Evolutionary conservation across 352 stramenopile species (phyloP).

Genomic region (Phytophthora europaea): DNA sequence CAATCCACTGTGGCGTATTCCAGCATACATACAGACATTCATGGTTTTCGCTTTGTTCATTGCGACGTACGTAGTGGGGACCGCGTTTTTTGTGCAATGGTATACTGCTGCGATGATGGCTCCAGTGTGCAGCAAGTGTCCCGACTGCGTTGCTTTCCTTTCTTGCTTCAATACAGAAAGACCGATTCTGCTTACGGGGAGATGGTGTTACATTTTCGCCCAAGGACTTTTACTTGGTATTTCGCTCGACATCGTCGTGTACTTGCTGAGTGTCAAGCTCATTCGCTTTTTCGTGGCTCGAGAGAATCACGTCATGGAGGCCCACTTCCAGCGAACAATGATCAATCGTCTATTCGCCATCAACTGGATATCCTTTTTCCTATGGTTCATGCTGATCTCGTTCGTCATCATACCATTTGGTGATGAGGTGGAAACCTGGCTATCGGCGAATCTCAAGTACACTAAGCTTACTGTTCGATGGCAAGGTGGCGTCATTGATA

Average conservation of each 20-base stretch:
- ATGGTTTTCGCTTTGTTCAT: conserved; percentile 86
- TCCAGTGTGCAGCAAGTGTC: conserved; percentile 81
- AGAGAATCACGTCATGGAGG: conserved; percentile 86
- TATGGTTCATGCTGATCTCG: conserved; percentile 92
- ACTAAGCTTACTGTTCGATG: conserved; percentile 86
- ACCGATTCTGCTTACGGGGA: conserved; percentile 73
- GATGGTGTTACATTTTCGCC: conserved; percentile 87
- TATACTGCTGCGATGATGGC: conserved; percentile 91
- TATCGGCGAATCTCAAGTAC: conserved; percentile 82
- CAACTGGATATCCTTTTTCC: conserved; percentile 93
- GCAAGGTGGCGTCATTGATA: conserved; percentile 88
- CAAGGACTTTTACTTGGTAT: conserved; percentile 88
- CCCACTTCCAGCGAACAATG: conserved; percentile 87
- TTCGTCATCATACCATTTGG: conserved; percentile 91
- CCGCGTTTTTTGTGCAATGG: conserved; percentile 90
- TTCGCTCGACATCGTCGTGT: conserved; percentile 88
- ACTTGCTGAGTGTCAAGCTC: conserved; percentile 85
- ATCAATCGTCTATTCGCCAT: conserved; percentile 89
- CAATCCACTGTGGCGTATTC: conserved; percentile 80
- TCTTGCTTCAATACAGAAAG: conserved; percentile 86
- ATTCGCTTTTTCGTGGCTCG: conserved; percentile 85
- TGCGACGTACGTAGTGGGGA: conserved; percentile 79
- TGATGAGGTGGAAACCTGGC: conserved; percentile 81
- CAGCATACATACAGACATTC: conserved; percentile 84
- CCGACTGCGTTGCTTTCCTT: conserved; percentile 75